Percentiles rank a stretch among this genome's conserved stretches.
These are phyloP conservation scores for Cunninghamia lanceolata DNA, from an alignment of 75 land plant species.

Conservation along the genomic window DNA sequence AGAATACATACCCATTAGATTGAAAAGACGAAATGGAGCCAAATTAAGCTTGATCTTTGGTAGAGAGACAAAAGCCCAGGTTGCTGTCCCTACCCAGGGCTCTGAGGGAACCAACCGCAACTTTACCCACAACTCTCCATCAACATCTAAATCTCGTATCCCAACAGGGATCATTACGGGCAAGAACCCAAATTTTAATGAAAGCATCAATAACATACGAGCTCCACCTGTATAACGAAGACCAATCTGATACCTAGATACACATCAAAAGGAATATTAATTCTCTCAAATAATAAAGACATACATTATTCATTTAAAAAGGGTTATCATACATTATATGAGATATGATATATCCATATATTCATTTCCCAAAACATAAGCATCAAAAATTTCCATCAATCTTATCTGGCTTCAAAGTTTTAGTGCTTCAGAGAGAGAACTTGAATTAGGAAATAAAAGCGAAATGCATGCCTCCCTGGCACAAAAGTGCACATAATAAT, in stretches of 20 bases:
- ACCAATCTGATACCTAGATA: conserved; percentile 91
- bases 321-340: neutral
- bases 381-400: neutral
- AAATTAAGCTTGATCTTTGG: conserved; percentile 89
- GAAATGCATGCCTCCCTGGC: neutral
- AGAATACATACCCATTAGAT: conserved; percentile 77
- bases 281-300: neutral
- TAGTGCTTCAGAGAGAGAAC: neutral
- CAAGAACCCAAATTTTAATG: conserved; percentile 78
- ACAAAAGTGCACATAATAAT: neutral
- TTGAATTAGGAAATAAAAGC: neutral
- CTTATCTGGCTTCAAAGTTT: neutral
- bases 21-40: conserved; percentile 91
- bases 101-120: conserved; percentile 87
- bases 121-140: conserved; percentile 99
- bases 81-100: conserved; percentile 94
- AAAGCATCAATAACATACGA: conserved; percentile 73
- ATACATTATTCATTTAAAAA: neutral
- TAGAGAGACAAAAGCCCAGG: conserved; percentile 98
- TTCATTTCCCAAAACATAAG: neutral
- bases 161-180: conserved; percentile 89
- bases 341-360: neutral
- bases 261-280: neutral
- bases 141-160: conserved; percentile 91
- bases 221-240: conserved; percentile 97